Evolutionary conservation across 2,329 filamentous ascomycete species (phyloP).

Genomic region (Pseudogymnoascus sp.): DNA sequence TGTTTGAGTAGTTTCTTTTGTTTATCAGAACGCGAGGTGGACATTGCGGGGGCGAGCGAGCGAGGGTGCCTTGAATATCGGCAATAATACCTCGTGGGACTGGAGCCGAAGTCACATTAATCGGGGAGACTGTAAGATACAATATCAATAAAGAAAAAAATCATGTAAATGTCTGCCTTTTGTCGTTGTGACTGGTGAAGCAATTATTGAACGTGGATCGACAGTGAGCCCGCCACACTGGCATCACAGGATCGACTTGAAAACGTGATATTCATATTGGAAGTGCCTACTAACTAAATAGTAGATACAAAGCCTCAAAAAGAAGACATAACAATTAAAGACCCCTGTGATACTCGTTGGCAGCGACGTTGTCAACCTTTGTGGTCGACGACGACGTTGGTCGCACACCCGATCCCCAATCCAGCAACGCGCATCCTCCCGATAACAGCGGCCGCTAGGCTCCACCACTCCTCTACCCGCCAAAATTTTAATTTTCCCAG

Average conservation of each 20-base stretch:
- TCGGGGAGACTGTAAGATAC: not conserved
- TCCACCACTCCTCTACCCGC: not conserved
- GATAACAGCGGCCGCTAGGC: constrained; percentile 8
- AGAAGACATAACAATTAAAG: not conserved
- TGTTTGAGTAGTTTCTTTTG: no score
- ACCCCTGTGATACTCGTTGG: not conserved
- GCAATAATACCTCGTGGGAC: not conserved
- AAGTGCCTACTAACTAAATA: not conserved
- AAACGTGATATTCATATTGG: not conserved
- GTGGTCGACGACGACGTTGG: not conserved
- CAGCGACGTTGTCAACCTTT: not conserved
- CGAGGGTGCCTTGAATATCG: not conserved
- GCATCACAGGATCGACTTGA: not conserved
- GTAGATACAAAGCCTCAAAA: not conserved
- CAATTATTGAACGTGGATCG: not conserved
- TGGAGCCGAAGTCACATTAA: constrained; percentile 1
- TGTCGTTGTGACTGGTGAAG: not conserved
- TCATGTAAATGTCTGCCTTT: not conserved
- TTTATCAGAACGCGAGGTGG: not conserved
- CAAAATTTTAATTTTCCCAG: constrained; percentile 9
- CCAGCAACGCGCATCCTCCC: not conserved
- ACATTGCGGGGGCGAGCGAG: not conserved
- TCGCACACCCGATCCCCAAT: not conserved
- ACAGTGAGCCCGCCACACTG: not conserved
- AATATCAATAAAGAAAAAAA: not conserved